These are phyloP conservation scores for Penicillium diatomitis DNA, from an alignment of 495 filamentous ascomycete genomes.

Conservation along the genomic window DNA sequence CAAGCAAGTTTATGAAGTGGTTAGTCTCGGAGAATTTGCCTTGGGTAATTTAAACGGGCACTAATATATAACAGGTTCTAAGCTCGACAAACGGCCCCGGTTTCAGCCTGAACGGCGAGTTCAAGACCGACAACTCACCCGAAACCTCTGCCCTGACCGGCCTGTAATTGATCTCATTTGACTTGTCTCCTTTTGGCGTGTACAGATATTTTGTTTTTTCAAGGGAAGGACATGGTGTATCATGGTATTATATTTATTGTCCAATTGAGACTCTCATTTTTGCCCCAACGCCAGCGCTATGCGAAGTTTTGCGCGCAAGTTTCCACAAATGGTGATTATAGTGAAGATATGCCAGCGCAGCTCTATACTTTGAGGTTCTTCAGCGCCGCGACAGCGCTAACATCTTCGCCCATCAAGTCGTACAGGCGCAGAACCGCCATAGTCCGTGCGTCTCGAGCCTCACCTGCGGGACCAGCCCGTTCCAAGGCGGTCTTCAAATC, in stretches of 20 bases:
- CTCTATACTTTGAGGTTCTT: conserved; percentile 51
- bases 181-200: conserved; percentile 25
- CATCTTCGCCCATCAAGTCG: conserved; percentile 62
- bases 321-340: neutral
- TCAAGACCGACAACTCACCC: conserved; percentile 51
- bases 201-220: conserved; percentile 37
- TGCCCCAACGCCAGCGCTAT: conserved; percentile 37
- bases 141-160: conserved; percentile 33
- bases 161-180: conserved; percentile 35
- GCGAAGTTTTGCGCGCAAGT: conserved; percentile 15
- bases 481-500: conserved; percentile 75
- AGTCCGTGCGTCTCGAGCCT: conserved; percentile 45
- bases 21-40: conserved; percentile 19
- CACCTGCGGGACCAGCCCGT: conserved; percentile 51
- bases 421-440: conserved; percentile 69
- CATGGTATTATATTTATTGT: conserved; percentile 42
- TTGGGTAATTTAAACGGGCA: neutral
- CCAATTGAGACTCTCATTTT: conserved; percentile 16
- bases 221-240: conserved; percentile 36
- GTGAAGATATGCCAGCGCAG: neutral
- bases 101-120: conserved; percentile 74
- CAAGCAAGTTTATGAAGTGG: conserved; percentile 87
- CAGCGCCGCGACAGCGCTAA: conserved; percentile 54
- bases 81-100: conserved; percentile 81
- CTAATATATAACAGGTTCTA: conserved; percentile 46